Evolutionary conservation across 1,284 basidiomycete genomes (phyloP), one percentile per base, ranked within the genome.

Genomic region (Baeospora myosura): DNA sequence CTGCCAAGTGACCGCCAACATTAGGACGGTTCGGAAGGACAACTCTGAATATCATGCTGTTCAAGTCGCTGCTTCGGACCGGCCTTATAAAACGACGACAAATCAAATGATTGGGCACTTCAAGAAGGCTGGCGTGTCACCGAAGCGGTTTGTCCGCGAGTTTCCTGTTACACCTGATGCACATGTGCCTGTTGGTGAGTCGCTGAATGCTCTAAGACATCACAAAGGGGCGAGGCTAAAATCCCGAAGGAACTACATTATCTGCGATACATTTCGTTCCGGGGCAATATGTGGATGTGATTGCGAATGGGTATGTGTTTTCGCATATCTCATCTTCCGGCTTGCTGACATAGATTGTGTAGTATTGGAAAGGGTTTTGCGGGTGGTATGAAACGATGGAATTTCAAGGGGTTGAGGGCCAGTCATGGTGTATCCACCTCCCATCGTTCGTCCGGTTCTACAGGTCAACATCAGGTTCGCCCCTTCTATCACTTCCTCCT

Each of bases 351-450:
- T 48, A 34, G 41, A 45, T 34, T 11, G 18, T 49, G 4, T 52
- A 96, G 92, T 3, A 87, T 94, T 50, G 96, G 96, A 17, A 98
- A 98, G 64, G 96, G 96, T 14, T 98, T 95, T 65, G 88, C 92
- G 52, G 96, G 96, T 59, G 83, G 77, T 34, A 98, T 99, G 96
- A 99, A 98, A 65, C 76, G 92, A 36, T 94, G 91, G 81, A 85
- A 86, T 35, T 98, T 96, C 68, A 78, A 83, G 55, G 96, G 96
- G 67, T 68, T 94, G 25, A 78, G 85, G 43, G 94, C 92, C 2
- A 90, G 90, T 63, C 96, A 99, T 63, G 96, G 96, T 87, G 89
- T 91, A 38, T 98, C 96, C 45, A 63, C 94, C 52, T 91, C 91
- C 21, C 96, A 98, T 74, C 85, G 96, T 59, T 86, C 88, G 20